Percentiles rank a stretch among this genome's conserved stretches.
Conservation (phyloP, 441 rosid species). For the Populus trichocarpa region DNA sequence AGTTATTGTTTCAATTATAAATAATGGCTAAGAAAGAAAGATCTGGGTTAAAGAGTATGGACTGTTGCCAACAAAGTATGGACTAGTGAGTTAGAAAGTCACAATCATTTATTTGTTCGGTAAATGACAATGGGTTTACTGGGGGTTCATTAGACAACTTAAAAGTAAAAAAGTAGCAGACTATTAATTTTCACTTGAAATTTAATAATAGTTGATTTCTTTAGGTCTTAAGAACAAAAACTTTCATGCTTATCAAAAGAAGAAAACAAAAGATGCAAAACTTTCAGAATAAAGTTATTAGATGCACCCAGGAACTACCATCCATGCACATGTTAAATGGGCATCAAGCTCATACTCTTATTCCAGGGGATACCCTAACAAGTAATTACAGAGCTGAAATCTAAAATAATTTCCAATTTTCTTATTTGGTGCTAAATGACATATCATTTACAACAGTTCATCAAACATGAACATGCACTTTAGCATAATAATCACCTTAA, state of each 20-base stretch:
- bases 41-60: too few relatives aligned
- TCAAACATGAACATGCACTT: not conserved
- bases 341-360: not conserved
- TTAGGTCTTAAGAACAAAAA: not conserved
- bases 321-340: not conserved
- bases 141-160: not conserved
- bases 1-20: not conserved
- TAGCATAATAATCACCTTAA: not conserved
- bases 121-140: not conserved
- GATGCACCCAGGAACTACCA: slow-evolving; percentile 2
- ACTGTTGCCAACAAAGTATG: not conserved
- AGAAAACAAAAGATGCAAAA: not conserved
- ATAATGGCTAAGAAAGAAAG: not conserved
- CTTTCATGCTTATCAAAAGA: not conserved
- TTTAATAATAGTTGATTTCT: not conserved
- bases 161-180: not conserved
- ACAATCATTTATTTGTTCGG: not conserved
- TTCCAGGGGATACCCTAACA: not conserved
- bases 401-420: not conserved
- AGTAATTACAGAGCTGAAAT: not conserved
- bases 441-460: not conserved
- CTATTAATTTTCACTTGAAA: not conserved
- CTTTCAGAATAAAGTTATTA: not conserved
- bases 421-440: not conserved
- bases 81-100: not conserved